A percentile compares a stretch with the other conserved stretches of the same genome.
Evolutionary conservation across 805 yeast genomes (phyloP).

Genomic region (Monosporozyma siamensis): DNA sequence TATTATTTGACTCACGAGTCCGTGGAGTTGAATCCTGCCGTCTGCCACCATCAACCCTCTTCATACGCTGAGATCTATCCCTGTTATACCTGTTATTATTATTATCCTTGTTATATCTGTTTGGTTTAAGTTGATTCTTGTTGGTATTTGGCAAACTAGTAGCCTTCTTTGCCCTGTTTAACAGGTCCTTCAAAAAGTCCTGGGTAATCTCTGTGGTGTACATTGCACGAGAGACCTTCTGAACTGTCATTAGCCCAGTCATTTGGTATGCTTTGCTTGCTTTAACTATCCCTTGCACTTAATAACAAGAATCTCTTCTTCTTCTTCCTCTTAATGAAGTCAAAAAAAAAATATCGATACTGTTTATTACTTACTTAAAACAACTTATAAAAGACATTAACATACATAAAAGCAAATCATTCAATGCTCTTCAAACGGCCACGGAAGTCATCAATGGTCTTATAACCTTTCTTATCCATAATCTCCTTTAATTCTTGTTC

Average conservation of each 20-base stretch:
- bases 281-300: no score
- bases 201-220: constrained; percentile 15
- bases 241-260: not conserved
- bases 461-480: constrained; percentile 23
- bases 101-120: constrained; percentile 3
- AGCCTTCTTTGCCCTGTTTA: constrained; percentile 27
- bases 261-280: not conserved
- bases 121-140: constrained; percentile 1
- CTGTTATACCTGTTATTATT: constrained; percentile 2
- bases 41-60: no score
- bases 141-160: constrained; percentile 10
- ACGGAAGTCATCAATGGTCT: constrained; percentile 25
- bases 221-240: not conserved
- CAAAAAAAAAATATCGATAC: no score
- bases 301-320: no score
- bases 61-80: no score
- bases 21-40: no score
- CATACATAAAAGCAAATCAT: no score
- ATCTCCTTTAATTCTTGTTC: constrained; percentile 17
- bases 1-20: no score
- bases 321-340: no score
- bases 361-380: no score
- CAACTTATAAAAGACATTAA: no score
- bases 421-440: constrained; percentile 21
- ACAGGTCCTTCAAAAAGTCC: constrained; percentile 25